These are phyloP conservation scores for Lactarius tabidus DNA, from an alignment of 768 basidiomycete species.

Conservation along the genomic window DNA sequence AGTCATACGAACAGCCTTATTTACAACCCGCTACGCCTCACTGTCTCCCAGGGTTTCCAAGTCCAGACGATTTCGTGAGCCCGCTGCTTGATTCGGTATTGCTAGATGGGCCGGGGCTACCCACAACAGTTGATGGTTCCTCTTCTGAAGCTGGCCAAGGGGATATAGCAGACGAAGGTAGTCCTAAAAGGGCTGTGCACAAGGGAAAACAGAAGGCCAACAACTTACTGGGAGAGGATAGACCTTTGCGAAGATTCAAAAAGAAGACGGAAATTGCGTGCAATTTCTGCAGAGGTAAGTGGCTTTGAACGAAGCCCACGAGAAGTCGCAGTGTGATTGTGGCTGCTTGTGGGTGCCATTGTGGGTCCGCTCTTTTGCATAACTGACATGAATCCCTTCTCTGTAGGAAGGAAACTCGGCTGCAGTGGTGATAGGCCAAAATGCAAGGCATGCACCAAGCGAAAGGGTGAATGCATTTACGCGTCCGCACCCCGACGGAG, in stretches of 20 bases:
- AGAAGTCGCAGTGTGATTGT: conserved; percentile 12
- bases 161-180: conserved; percentile 10
- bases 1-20: conserved; percentile 4
- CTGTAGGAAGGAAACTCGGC: conserved; percentile 64
- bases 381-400: conserved; percentile 13
- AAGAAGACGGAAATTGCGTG: conserved; percentile 64
- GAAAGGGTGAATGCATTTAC: conserved; percentile 52
- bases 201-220: conserved; percentile 19
- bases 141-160: conserved; percentile 19
- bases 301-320: conserved; percentile 8
- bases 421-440: conserved; percentile 65
- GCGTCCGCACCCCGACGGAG: conserved; percentile 51
- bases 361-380: conserved; percentile 10
- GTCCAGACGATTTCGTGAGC: conserved; percentile 13
- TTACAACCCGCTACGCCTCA: conserved; percentile 3
- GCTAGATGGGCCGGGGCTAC: conserved; percentile 5
- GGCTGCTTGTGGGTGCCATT: conserved; percentile 13
- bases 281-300: conserved; percentile 71
- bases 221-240: neutral
- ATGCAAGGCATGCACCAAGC: conserved; percentile 59
- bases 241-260: conserved; percentile 23
- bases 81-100: conserved; percentile 15
- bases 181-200: neutral
- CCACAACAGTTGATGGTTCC: conserved; percentile 15
- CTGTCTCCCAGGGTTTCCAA: conserved; percentile 1